Base-by-base conservation (phyloP, 2,329 filamentous ascomycete species). In the Fusarium haematococcum region DNA sequence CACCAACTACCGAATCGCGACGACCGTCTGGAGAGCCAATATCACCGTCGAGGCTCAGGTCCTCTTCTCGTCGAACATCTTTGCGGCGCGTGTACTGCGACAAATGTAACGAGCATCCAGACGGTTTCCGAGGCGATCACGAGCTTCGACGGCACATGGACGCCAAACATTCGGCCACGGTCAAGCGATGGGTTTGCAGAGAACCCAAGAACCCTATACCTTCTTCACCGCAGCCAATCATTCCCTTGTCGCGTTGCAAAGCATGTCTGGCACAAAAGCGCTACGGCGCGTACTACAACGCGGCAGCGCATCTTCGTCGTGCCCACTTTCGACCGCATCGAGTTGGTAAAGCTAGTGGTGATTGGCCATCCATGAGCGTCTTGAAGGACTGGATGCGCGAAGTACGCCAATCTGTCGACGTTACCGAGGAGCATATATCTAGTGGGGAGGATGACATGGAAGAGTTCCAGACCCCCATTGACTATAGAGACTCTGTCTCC, bases 61-160 rank as follows among this genome's bases (percentile, higher is more conserved):
- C 85, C 1, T 82, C 86, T 1, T 89, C 88, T 66, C 88, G 88
- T 68, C 84, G 88, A 30, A 85, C 87, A 25, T 89, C 91, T 27
- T 88, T 94, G 61, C 89, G 91, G 27, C 93, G 94, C 75, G 92
- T 95, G 59, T 92, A 91, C 80, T 98, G 95, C 82, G 86, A 87
- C 20, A 90, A 93, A 76, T 98, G 95, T 85, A 91, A 92, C 75
- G 93, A 95, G 78, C 92, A 96, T 70, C 93, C 93, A 4, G 92
- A 95, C 70, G 95, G 95, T 6, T 98, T 98, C 81, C 92, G 95
- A 54, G 95, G 95, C 67, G 95, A 97, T 65, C 95, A 98, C 81
- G 95, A 98, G 81, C 87, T 95, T 58, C 88, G 92, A 65, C 88
- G 93, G 67, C 93, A 95, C 80, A 86, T 84, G 20, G 88, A 90